Evolutionary conservation across 768 basidiomycete species (phyloP), one percentile per base, ranked within the genome.

Genomic region (Xerocomellus amylosporus): DNA sequence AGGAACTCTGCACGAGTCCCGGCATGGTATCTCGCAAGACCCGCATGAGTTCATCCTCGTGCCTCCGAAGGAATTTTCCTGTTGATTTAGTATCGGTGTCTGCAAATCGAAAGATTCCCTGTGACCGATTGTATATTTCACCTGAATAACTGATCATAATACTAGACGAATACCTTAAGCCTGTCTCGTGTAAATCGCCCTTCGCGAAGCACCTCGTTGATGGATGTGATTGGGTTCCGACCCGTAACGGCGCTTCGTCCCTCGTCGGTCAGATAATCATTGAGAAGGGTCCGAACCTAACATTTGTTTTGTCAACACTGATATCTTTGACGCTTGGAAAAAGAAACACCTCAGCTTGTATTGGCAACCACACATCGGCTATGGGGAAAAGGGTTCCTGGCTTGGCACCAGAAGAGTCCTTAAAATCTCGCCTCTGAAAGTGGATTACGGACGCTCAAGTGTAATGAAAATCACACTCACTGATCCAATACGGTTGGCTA

Each of bases 221-320:
- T 93, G 2, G 95, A 93, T 0, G 86, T 85, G 56, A 98, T 88
- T 8, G 92, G 91, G 68, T 95, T 93, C 42, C 93, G 80, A 7
- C 90, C 86, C 20, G 90, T 79, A 9, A 84, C 78, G 6, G 84
- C 79, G 9, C 88, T 88, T 71, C 86, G 86, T 58, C 92, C 88
- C 60, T 96, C 94, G 70, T 94, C 91, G n/a, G 86, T 88, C 2
- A 99, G 77, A 73, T 98, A 98, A 71, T 94, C 92, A 52, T 84
- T 81, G 38, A 98, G 81, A 4, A 98, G 71, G 6, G 81, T 86
- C 54, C 88, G 86, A 40, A 98, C 83, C 95, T 98, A 57, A 61
- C 24, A 52, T 38, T 31, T 44, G 6, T 40, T 31, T 43, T 46
- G 45, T 64, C 40, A 60, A 45, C 14, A 34, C 30, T 12, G 24